Evolutionary conservation across 2,329 filamentous ascomycete genomes (phyloP).

Genomic region (Colletotrichum spaethianum): DNA sequence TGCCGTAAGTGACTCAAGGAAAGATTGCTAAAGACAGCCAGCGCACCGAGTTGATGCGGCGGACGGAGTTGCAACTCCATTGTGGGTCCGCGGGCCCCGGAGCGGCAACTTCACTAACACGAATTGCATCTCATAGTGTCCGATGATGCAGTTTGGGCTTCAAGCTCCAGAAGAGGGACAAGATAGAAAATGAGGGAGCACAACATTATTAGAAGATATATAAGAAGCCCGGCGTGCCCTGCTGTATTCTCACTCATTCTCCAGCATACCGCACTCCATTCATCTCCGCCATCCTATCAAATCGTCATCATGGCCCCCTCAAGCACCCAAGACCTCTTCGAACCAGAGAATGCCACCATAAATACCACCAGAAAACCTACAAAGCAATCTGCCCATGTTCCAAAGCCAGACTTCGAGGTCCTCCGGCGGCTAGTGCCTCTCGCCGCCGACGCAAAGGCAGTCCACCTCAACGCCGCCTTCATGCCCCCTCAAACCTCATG

Average conservation of each 20-base stretch:
- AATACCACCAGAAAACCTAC: background rate
- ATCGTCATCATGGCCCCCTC: slow-evolving; percentile 17
- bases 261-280: background rate
- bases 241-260: background rate
- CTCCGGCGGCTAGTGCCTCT: slow-evolving; percentile 45
- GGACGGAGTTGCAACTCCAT: slow-evolving; percentile 30
- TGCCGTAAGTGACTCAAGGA: background rate
- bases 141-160: background rate
- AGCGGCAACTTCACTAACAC: background rate
- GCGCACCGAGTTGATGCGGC: background rate
- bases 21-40: background rate
- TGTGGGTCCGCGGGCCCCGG: background rate
- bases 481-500: slow-evolving; percentile 50
- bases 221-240: background rate
- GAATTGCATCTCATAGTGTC: background rate
- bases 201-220: background rate
- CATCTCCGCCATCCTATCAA: background rate
- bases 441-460: slow-evolving; percentile 33
- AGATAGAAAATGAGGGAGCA: background rate
- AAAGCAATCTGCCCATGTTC: background rate
- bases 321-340: slow-evolving; percentile 12
- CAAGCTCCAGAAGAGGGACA: background rate
- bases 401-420: slow-evolving; percentile 36
- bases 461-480: slow-evolving; percentile 50
- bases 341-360: background rate